A percentile compares a stretch with the other conserved stretches of the same genome.
Evolutionary conservation across 768 basidiomycete species (phyloP).

Genomic region (Mycena olivaceomarginata): DNA sequence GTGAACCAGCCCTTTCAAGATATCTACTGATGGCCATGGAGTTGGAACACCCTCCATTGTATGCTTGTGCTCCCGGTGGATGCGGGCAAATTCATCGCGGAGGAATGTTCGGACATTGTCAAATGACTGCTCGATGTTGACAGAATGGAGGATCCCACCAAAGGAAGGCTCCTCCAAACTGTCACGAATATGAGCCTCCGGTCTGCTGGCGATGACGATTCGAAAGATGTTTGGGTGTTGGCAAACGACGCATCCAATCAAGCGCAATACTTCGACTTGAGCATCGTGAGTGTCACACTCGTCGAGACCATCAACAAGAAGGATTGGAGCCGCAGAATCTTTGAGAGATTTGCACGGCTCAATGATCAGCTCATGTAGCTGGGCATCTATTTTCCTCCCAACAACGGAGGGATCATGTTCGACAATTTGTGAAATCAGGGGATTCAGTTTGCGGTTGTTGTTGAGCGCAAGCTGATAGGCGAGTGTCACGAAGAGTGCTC

Average conservation of each 20-base stretch:
- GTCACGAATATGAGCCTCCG: too few species aligned
- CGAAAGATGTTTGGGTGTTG: too few species aligned
- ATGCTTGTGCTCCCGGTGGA: too few species aligned
- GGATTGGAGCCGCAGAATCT: neutral
- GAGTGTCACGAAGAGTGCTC: too few species aligned
- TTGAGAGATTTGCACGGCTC: neutral
- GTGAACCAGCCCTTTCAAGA: neutral
- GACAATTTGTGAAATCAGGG: neutral
- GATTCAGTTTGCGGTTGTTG: neutral
- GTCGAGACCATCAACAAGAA: neutral
- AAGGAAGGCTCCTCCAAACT: neutral
- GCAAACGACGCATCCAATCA: neutral
- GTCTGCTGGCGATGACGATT: too few species aligned
- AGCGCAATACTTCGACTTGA: neutral
- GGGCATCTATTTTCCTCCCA: neutral
- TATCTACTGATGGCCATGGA: neutral
- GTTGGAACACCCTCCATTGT: neutral
- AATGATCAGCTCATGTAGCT: too few species aligned
- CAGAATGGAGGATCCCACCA: neutral
- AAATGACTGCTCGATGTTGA: slow-evolving; percentile 12
- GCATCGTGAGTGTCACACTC: too few species aligned
- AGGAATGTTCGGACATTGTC: neutral
- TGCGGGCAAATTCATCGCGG: neutral
- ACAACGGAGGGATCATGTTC: neutral
- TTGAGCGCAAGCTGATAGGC: neutral